A percentile compares a stretch with the other conserved stretches of the same genome.
phyloP scores from a whole-genome alignment of 768 basidiomycete genomes.

The Paxillus involutus region DNA sequence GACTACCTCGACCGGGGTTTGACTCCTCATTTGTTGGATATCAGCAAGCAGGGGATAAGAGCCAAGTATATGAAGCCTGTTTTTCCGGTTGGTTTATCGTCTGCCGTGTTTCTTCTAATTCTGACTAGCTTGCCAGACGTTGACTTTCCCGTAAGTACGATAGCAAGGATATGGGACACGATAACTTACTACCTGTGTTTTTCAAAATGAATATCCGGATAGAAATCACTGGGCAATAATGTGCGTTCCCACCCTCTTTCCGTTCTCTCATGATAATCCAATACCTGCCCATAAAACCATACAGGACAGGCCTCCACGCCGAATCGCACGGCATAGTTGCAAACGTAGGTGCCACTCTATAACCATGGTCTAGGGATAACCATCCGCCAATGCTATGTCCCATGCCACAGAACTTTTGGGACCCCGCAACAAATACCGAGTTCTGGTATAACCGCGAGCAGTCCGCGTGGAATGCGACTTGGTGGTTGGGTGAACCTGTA shows the following conservation, averaged over 20 bases:
- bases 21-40: constrained; percentile 79
- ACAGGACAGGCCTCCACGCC: constrained; percentile 84
- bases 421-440: constrained; percentile 57
- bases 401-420: constrained; percentile 75
- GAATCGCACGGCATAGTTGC: constrained; percentile 92
- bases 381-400: neutral
- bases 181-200: neutral
- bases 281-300: neutral
- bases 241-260: constrained; percentile 37
- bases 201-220: neutral
- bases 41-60: constrained; percentile 80
- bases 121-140: constrained; percentile 47
- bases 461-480: constrained; percentile 62
- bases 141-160: constrained; percentile 82
- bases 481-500: constrained; percentile 93
- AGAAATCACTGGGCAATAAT: constrained; percentile 92
- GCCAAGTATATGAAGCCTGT: constrained; percentile 87
- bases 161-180: neutral
- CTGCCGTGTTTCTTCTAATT: constrained; percentile 1
- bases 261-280: neutral
- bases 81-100: constrained; percentile 64
- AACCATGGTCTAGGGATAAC: neutral
- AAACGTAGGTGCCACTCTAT: constrained; percentile 52
- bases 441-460: constrained; percentile 72
- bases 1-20: constrained; percentile 85